phyloP scores from a whole-genome alignment of 495 filamentous ascomycete genomes.

The Trichocladium uniseriatum region DNA sequence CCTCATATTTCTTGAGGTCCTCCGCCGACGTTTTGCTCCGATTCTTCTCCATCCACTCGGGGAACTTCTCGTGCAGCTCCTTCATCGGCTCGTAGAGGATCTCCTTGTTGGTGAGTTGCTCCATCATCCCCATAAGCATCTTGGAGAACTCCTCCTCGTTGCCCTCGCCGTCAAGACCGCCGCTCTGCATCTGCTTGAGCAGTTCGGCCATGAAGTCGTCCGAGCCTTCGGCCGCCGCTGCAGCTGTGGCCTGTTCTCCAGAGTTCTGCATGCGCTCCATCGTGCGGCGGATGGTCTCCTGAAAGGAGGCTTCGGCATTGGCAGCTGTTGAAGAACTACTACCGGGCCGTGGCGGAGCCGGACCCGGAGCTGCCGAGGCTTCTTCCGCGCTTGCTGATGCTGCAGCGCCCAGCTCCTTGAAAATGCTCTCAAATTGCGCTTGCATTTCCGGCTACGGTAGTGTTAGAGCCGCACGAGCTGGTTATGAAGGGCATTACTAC shows the following conservation, averaged over 20 bases:
- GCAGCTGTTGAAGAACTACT: background rate
- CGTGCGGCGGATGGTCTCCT: constrained; percentile 79
- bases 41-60: constrained; percentile 77
- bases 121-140: constrained; percentile 95
- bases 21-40: constrained; percentile 49
- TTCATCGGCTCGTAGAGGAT: constrained; percentile 99
- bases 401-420: constrained; percentile 61
- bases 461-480: constrained; percentile 4
- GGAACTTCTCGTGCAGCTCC: constrained; percentile 86
- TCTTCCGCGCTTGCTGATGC: constrained; percentile 25
- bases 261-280: constrained; percentile 92
- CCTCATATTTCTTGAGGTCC: constrained; percentile 69
- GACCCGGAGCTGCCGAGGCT: constrained; percentile 13
- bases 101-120: constrained; percentile 95
- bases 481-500: background rate
- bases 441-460: constrained; percentile 59
- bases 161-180: constrained; percentile 48
- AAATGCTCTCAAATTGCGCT: constrained; percentile 75
- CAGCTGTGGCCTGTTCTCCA: constrained; percentile 69
- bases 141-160: constrained; percentile 83
- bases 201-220: constrained; percentile 81
- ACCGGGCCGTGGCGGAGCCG: constrained; percentile 16
- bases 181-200: constrained; percentile 68
- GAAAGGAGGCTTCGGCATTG: constrained; percentile 57
- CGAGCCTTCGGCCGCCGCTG: constrained; percentile 56